Evolutionary conservation across 2,329 filamentous ascomycete species (phyloP), one percentile per base, ranked within the genome.

Genomic region (Calonectria pseudoreteaudii): DNA sequence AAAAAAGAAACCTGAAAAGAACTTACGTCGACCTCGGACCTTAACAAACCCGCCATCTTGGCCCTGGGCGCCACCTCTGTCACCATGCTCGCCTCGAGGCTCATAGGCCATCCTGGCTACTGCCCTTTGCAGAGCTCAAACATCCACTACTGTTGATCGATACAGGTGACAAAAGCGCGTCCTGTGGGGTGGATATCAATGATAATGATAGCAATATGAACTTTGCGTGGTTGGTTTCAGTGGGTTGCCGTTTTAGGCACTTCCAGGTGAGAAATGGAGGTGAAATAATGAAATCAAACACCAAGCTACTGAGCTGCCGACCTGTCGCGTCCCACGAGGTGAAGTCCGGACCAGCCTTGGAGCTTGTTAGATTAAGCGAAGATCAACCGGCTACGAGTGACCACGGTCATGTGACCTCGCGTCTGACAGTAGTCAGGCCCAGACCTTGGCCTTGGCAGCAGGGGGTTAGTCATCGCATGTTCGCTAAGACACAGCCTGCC

Each of bases 1-100:
- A n/a, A 58, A 60, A 60, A 10, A 34, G 11, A 23, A 60, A 68
- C 31, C 62, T 52, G 44, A 34, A 62, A 70, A 74, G 50, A 60
- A 88, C 88, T 86, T 82, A 90, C 89, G 85, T 77, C 89, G 85
- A 66, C 89, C 88, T 77, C 89, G 82, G n/a, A 88, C 85, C 79
- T 89, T 89, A 28, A 87, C 83, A 74, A 86, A 88, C 8, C 85
- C 84, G 38, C 85, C 86, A 78, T 88, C 87, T 71, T 86, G 84
- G 10, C 85, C 84, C 13, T 81, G 82, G n/a, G 78, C 81, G n/a
- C 80, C 85, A 23, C 84, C 82, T 56, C 83, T 78, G 58, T 85
- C 86, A 73, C 85, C 86, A 78, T 86, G 85, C 76, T 89, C 88
- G 80, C 87, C 87, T 76, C 88, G 87, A 82, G 87, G 86, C 85